Evolutionary conservation across 805 yeast genomes (phyloP).

Genomic region (Yarrowia divulgata): DNA sequence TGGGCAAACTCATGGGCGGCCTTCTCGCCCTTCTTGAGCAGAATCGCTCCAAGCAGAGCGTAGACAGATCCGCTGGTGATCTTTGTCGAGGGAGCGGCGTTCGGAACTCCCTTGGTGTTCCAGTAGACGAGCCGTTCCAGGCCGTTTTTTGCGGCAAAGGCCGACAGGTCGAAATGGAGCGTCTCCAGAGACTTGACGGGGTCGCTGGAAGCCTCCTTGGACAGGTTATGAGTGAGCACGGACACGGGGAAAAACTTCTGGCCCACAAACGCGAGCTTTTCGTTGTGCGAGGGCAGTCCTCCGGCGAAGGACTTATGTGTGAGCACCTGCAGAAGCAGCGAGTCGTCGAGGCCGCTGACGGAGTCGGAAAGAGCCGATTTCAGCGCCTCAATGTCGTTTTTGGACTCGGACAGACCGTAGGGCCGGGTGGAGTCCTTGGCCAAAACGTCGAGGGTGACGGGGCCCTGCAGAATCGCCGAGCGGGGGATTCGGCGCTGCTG

Average conservation of each 20-base stretch:
- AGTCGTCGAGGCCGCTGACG: constrained; percentile 64
- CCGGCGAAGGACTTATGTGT: constrained; percentile 96
- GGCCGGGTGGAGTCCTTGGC: constrained; percentile 22
- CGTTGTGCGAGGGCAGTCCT: constrained; percentile 89
- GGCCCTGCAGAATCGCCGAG: constrained; percentile 26
- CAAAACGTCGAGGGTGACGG: constrained; percentile 37
- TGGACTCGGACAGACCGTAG: constrained; percentile 31
- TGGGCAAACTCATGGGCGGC: constrained; percentile 29
- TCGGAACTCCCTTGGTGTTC: constrained; percentile 23
- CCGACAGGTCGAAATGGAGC: constrained; percentile 3
- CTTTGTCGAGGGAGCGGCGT: constrained; percentile 5
- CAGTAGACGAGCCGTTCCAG: constrained; percentile 16
- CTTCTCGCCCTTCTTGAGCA: constrained; percentile 64
- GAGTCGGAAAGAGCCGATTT: background rate
- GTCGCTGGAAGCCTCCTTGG: background rate
- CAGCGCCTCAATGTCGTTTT: constrained; percentile 16
- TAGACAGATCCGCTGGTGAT: constrained; percentile 40
- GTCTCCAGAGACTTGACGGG: constrained; percentile 2
- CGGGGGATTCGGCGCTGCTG: constrained; percentile 38
- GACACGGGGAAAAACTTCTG: constrained; percentile 45
- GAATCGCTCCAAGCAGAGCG: constrained; percentile 74
- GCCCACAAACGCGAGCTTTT: constrained; percentile 75
- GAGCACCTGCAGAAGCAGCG: constrained; percentile 73
- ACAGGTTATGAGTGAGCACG: background rate
- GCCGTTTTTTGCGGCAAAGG: constrained; percentile 21